Percentiles rank a stretch among this genome's conserved stretches.
phyloP scores from a whole-genome alignment of 1,139 yeast genomes.

The Ashbya aceris region DNA sequence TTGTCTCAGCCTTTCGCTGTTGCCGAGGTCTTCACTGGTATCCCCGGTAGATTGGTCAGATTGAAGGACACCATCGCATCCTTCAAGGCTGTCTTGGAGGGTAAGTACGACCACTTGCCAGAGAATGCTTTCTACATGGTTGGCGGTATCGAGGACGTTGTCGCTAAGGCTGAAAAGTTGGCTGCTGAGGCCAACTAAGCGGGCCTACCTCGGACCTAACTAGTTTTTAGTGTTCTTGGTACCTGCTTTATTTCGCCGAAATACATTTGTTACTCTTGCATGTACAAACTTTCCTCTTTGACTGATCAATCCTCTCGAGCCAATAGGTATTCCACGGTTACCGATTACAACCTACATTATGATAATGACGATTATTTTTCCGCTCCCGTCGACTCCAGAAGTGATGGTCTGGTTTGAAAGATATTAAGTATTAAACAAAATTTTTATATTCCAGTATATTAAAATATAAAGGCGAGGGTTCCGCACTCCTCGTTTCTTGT shows the following conservation, averaged over 20 bases:
- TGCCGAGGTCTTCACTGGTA: slow-evolving; percentile 99
- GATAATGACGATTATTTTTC: slow-evolving; percentile 4
- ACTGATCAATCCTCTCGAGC: neutral
- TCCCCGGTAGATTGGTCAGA: slow-evolving; percentile 95
- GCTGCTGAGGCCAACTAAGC: slow-evolving; percentile 82
- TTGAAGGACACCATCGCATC: slow-evolving; percentile 89
- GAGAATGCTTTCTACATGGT: slow-evolving; percentile 99
- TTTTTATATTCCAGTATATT: slow-evolving; percentile 8
- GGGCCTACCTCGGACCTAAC: neutral
- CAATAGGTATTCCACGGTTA: neutral
- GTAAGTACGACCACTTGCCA: slow-evolving; percentile 98
- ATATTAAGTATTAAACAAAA: slow-evolving; percentile 6
- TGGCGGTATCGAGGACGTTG: slow-evolving; percentile 98
- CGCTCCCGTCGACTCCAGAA: slow-evolving; percentile 1
- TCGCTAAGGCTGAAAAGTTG: slow-evolving; percentile 97
- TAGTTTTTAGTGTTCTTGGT: neutral
- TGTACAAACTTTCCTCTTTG: slow-evolving; percentile 3
- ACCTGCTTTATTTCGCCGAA: neutral
- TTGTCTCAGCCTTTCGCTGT: slow-evolving; percentile 99
- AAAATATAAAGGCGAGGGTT: neutral
- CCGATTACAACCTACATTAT: neutral
- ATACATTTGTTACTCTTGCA: slow-evolving; percentile 2
- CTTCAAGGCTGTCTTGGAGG: slow-evolving; percentile 94
- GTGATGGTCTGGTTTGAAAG: slow-evolving; percentile 2
- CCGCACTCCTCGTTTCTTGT: neutral